phyloP scores from a whole-genome alignment of 305 asterid species.

The Coffea humblotiana region DNA sequence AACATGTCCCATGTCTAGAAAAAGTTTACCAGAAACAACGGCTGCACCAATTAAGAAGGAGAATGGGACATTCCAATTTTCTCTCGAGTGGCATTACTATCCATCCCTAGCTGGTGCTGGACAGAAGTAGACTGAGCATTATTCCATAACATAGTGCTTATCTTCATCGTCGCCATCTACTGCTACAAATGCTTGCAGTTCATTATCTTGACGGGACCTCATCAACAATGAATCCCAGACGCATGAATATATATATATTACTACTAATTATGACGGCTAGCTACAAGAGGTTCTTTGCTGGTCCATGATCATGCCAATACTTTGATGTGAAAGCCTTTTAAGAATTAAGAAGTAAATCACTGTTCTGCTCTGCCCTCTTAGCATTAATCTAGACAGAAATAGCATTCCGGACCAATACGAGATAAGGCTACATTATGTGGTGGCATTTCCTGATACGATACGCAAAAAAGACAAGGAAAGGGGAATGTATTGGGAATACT shows the following conservation, averaged over 20 bases:
- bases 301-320: conserved; percentile 1
- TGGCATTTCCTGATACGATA: neutral
- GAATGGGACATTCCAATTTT: neutral
- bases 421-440: neutral
- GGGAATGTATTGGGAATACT: neutral
- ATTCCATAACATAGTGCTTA: neutral
- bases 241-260: neutral
- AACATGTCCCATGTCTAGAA: neutral
- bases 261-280: too few species aligned
- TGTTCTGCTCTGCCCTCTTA: neutral
- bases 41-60: neutral
- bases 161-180: neutral
- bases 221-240: neutral
- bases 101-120: neutral
- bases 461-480: neutral
- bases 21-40: neutral
- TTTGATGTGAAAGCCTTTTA: neutral
- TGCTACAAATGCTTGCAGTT: neutral
- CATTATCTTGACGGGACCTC: neutral
- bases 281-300: neutral
- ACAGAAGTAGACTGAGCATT: neutral
- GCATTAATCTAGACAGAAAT: neutral
- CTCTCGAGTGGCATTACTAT: neutral
- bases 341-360: neutral
- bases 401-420: neutral